Evolutionary conservation across 139 green algal genomes (phyloP).

Genomic region (Volvox africanus): DNA sequence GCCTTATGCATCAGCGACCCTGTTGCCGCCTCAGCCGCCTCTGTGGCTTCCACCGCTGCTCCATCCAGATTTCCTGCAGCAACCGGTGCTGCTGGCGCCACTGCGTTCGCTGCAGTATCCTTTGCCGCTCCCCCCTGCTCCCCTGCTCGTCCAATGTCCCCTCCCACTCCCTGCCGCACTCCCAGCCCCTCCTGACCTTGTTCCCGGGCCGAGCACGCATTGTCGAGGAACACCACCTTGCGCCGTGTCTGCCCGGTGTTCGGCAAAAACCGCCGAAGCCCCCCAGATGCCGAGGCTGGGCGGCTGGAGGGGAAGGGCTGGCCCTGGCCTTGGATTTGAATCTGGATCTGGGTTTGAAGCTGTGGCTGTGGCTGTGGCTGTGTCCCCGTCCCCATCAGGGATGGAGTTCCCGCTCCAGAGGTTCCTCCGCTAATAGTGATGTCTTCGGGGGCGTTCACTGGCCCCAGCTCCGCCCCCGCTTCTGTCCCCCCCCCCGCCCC

Average conservation of each 20-base stretch:
- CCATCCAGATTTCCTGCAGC: neutral
- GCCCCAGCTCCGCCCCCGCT: neutral
- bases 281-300: neutral
- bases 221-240: constrained; percentile 17
- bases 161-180: neutral
- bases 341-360: neutral
- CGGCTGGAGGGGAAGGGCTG: neutral
- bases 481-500: neutral
- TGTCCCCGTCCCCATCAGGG: too few species aligned
- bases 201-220: neutral
- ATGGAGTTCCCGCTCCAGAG: neutral
- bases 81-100: neutral
- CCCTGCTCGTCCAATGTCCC: neutral
- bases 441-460: neutral
- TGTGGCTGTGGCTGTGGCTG: too few species aligned
- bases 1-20: too few species aligned
- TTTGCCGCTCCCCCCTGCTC: neutral
- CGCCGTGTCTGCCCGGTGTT: neutral
- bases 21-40: too few species aligned
- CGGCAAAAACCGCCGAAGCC: constrained; percentile 14
- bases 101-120: neutral
- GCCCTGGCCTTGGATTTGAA: neutral
- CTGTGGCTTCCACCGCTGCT: neutral
- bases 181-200: neutral
- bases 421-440: too few species aligned